Conservation (phyloP, 257 asterid species). For the Capsicum chinense region DNA sequence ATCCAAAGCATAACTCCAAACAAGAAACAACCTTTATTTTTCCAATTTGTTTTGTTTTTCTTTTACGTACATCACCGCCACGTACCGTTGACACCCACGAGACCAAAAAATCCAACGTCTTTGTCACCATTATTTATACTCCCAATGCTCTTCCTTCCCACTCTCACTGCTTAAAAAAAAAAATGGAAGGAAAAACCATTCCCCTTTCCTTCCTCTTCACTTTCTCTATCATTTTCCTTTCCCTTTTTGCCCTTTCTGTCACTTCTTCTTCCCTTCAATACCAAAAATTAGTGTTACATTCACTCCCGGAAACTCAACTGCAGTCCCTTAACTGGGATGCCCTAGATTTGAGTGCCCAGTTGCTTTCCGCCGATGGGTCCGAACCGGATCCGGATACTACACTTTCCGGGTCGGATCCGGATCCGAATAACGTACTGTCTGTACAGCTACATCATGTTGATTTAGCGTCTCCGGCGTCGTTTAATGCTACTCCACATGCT, state of each 20-base stretch:
- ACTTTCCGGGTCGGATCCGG: conserved; percentile 40
- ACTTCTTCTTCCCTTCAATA: conserved; percentile 41
- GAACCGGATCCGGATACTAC: conserved; percentile 27
- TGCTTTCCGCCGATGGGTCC: neutral
- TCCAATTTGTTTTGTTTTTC: neutral
- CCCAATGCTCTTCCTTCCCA: neutral
- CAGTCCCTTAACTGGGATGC: conserved; percentile 50
- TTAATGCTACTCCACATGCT: conserved; percentile 56
- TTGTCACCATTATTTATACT: conserved; percentile 22
- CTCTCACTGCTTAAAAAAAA: neutral
- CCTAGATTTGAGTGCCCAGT: conserved; percentile 26
- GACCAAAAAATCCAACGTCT: neutral
- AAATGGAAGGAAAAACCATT: conserved; percentile 10
- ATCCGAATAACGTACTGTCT: conserved; percentile 39
- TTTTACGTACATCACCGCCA: conserved; percentile 9
- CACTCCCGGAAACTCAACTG: conserved; percentile 66
- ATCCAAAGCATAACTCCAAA: conserved; percentile 12
- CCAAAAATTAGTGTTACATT: conserved; percentile 47
- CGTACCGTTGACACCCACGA: conserved; percentile 22
- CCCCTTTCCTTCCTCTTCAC: conserved; percentile 26
- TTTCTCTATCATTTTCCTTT: neutral
- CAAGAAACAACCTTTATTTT: neutral
- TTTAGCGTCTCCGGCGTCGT: conserved; percentile 43
- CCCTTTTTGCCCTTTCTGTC: conserved; percentile 32
- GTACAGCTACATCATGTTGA: conserved; percentile 70